Evolutionary conservation across 495 filamentous ascomycete genomes (phyloP).

Genomic region (Podospora conica): DNA sequence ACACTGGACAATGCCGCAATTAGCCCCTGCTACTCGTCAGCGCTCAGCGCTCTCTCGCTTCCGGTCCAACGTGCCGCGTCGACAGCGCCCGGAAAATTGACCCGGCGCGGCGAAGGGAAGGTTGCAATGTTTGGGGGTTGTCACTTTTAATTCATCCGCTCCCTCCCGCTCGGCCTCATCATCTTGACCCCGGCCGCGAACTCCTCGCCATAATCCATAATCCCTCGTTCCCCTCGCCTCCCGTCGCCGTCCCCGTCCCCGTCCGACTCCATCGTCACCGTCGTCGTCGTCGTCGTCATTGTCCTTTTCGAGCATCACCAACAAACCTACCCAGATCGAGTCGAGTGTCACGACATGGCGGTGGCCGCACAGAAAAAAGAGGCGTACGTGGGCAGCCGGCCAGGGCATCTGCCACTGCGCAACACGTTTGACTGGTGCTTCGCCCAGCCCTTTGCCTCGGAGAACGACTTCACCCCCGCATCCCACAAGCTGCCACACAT

Average conservation of each 20-base stretch:
- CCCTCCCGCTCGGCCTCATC: not conserved
- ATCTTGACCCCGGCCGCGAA: not conserved
- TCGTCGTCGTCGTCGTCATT: too few relatives aligned
- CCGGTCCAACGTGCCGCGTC: slow-evolving; percentile 5
- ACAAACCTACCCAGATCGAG: not conserved
- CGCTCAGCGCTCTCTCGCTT: not conserved
- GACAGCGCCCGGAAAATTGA: slow-evolving; percentile 7
- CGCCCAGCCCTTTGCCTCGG: slow-evolving; percentile 24
- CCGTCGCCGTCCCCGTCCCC: too few relatives aligned
- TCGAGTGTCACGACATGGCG: not conserved
- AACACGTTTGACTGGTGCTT: slow-evolving; percentile 25
- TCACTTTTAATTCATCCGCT: not conserved
- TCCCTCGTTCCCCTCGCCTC: not conserved
- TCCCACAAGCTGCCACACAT: slow-evolving; percentile 19
- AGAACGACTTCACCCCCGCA: slow-evolving; percentile 19
- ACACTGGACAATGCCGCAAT: not conserved
- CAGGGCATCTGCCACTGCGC: slow-evolving; percentile 19
- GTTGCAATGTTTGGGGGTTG: too few relatives aligned
- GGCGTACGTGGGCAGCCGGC: slow-evolving; percentile 17
- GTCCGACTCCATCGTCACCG: too few relatives aligned
- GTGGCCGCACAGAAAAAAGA: not conserved
- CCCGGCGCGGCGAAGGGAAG: not conserved
- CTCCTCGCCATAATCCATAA: too few relatives aligned
- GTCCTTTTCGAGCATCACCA: not conserved
- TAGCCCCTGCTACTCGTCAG: not conserved